Evolutionary conservation across 2,329 filamentous ascomycete species (phyloP), one percentile per base, ranked within the genome.

Genomic region (Xylariales sp.): DNA sequence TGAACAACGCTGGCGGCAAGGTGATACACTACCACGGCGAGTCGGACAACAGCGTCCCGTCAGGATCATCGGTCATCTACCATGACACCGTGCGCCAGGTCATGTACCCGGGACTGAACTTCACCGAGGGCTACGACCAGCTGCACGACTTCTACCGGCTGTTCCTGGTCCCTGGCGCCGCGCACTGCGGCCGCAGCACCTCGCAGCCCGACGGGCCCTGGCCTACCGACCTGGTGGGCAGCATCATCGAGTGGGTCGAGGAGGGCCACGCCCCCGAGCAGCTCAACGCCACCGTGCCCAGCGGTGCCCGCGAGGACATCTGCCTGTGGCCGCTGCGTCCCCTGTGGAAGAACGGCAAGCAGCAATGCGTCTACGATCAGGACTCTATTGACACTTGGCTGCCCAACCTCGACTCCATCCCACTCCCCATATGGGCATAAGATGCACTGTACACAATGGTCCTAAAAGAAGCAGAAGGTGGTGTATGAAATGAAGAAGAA

Each of bases 1-100:
- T 37, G 16, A 24, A 23, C 23, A 27, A 37, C 16, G 20, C 28
- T 17, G 34, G 34, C 23, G 34, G 34, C 12, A 37, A 37, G 34
- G 25, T 37, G 16, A 37, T 37, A 14, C 34, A 29, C 34, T 37
- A 29, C 25, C 34, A 37, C 14, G 34, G 24, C 25, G 24, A 37
- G 23, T 29, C 24, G 7, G 25, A 37, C n/a, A 29, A 37, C 17
- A 37, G 34, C 18, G 19, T 37, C 25, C 34, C 34, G 4, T 14
- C 34, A 13, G 24, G 17, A 6, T 37, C 34, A 5, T 37, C 34
- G 10, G 34, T 37, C 27, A 37, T 37, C 18, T 37, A 37, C 23
- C 34, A 37, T 14, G 34, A 37, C 13, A 13, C 25, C 24, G 34
- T 37, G 3, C 23, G 34, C 2, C 24, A 37, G 25, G 17, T 23